Evolutionary conservation across 371 early-diverging fungal genomes (phyloP).

Genomic region (Mortierella sp.): DNA sequence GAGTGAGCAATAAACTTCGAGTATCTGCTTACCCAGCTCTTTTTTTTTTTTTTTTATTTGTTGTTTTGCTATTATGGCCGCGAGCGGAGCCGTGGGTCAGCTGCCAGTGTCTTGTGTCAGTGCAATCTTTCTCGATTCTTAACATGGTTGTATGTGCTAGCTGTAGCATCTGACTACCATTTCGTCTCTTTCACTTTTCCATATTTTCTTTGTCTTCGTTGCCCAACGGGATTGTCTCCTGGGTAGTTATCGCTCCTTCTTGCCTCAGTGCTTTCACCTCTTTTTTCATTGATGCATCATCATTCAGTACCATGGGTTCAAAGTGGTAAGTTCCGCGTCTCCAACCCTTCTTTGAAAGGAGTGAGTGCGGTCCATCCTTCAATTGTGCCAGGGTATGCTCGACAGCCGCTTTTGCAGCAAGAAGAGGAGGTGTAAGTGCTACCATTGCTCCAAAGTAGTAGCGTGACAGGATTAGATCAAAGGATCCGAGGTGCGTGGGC

Average conservation of each 20-base stretch:
- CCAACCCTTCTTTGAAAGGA: no score
- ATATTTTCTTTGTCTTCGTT: background rate
- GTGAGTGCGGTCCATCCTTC: no score
- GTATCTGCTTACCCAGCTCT: no score
- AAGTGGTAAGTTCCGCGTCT: slow-evolving; percentile 2
- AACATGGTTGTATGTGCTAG: no score
- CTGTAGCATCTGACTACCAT: background rate
- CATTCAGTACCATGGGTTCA: slow-evolving; percentile 1
- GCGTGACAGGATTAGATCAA: slow-evolving; percentile 1
- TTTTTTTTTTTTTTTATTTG: no score
- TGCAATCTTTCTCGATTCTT: no score
- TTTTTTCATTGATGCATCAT: background rate
- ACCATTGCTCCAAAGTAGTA: background rate
- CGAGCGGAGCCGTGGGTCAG: no score
- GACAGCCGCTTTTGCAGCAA: no score
- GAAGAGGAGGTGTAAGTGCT: background rate
- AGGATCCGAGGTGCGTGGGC: background rate
- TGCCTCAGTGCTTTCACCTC: background rate
- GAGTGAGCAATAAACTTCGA: no score
- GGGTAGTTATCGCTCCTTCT: slow-evolving; percentile 1
- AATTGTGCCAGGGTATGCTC: no score
- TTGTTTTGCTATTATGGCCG: no score
- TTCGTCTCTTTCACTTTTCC: background rate
- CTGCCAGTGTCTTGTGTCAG: no score
- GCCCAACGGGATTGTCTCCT: background rate